Evolutionary conservation across 495 filamentous ascomycete genomes (phyloP).

Genomic region (Aspergillus bridgeri): DNA sequence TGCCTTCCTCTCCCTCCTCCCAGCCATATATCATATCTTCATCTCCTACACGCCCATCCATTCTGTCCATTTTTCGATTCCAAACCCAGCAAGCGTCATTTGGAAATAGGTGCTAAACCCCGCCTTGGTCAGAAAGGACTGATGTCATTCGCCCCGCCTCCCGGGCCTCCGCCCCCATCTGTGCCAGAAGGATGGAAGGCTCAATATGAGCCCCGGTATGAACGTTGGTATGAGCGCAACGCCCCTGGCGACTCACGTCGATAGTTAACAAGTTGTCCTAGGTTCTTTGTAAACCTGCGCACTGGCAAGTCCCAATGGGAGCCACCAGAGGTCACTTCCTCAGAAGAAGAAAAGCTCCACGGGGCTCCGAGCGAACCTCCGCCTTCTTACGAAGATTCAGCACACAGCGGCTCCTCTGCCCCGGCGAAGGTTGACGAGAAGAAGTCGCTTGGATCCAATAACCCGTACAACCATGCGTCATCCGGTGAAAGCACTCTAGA

Average conservation of each 20-base stretch:
- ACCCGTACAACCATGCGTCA: conserved; percentile 47
- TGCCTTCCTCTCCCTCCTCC: background rate
- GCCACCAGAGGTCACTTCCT: conserved; percentile 60
- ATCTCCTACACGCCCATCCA: background rate
- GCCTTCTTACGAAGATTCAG: conserved; percentile 58
- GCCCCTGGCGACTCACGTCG: background rate
- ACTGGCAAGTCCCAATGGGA: conserved; percentile 91
- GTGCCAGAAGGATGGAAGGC: conserved; percentile 88
- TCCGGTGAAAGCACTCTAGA: conserved; percentile 40
- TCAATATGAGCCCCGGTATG: conserved; percentile 70
- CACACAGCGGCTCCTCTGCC: conserved; percentile 31
- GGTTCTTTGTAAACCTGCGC: conserved; percentile 85
- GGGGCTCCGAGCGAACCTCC: conserved; percentile 55
- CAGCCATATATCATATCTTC: background rate
- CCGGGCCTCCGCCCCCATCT: conserved; percentile 79
- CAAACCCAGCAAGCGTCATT: background rate
- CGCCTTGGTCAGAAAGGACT: conserved; percentile 1
- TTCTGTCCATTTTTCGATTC: background rate
- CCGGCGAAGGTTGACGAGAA: conserved; percentile 45
- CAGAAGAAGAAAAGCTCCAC: conserved; percentile 39
- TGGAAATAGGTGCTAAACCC: background rate
- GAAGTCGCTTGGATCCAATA: conserved; percentile 58
- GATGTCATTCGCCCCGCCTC: conserved; percentile 59
- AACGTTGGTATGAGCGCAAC: conserved; percentile 64
- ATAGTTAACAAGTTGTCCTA: conserved; percentile 21